These are phyloP conservation scores for Juncus inflexus DNA, from an alignment of 176 grass and related monocot genomes.

Conservation along the genomic window DNA sequence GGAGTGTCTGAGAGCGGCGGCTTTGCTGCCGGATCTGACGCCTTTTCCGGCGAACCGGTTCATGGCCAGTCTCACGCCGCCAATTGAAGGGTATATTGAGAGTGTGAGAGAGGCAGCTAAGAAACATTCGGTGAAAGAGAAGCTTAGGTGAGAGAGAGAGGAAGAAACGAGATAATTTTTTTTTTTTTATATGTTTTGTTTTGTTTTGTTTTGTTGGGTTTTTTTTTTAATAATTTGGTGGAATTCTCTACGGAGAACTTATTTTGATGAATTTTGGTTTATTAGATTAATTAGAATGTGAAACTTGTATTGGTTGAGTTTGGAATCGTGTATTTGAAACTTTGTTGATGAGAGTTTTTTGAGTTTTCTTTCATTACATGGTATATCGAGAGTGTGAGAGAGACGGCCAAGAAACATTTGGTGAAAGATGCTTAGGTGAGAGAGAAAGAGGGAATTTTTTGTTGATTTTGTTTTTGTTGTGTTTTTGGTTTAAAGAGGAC, in stretches of 20 bases:
- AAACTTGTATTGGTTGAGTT: no score
- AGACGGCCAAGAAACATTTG: conserved; percentile 52
- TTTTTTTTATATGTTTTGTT: not conserved
- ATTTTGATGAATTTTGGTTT: conserved; percentile 1
- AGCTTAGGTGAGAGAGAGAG: conserved; percentile 46
- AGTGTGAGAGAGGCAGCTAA: conserved; percentile 61
- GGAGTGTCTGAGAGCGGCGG: conserved; percentile 55
- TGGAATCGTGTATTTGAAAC: no score
- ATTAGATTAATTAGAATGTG: not conserved
- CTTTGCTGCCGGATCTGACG: conserved; percentile 64
- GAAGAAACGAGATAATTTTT: not conserved
- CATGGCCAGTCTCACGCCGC: conserved; percentile 86
- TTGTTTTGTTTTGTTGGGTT: conserved; percentile 2
- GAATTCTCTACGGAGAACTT: not conserved
- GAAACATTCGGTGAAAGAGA: conserved; percentile 53
- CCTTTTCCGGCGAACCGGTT: conserved; percentile 71
- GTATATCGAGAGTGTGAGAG: conserved; percentile 58
- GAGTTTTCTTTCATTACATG: conserved; percentile 47
- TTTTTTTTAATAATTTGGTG: conserved; percentile 14
- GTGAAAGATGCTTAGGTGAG: conserved; percentile 66
- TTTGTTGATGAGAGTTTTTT: not conserved
- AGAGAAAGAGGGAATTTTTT: not conserved
- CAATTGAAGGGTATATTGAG: conserved; percentile 83
- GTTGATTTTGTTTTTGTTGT: not conserved
- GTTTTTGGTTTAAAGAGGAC: not conserved